Conservation (phyloP, 257 asterid species). For the Nicotiana obtusifolia region DNA sequence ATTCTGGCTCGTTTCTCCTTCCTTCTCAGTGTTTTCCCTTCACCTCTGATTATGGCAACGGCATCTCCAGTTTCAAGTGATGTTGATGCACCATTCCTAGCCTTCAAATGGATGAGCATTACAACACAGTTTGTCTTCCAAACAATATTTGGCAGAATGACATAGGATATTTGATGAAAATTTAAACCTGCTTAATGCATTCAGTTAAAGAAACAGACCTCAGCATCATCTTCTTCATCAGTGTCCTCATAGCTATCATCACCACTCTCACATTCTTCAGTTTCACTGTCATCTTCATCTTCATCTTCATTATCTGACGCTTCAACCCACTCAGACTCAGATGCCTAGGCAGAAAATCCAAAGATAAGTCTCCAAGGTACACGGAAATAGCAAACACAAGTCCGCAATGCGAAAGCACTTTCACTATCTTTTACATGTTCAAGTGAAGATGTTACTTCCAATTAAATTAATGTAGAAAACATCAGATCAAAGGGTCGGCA, state of each 20-base stretch:
- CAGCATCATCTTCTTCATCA: slow-evolving; percentile 53
- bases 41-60: slow-evolving; percentile 84
- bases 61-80: slow-evolving; percentile 73
- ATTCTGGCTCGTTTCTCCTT: slow-evolving; percentile 85
- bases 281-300: slow-evolving; percentile 53
- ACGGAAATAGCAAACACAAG: slow-evolving; percentile 1
- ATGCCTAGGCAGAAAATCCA: slow-evolving; percentile 45
- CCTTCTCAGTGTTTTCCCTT: slow-evolving; percentile 72
- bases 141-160: background rate
- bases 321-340: slow-evolving; percentile 96
- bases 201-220: slow-evolving; percentile 43
- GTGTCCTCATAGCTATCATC: slow-evolving; percentile 51
- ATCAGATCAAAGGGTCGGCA: background rate
- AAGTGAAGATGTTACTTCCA: background rate
- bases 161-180: background rate
- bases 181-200: background rate
- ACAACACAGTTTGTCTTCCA: background rate
- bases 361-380: slow-evolving; percentile 9
- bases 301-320: slow-evolving; percentile 67
- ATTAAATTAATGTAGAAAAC: background rate
- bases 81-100: slow-evolving; percentile 31
- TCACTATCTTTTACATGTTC: background rate
- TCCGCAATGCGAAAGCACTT: background rate
- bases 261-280: slow-evolving; percentile 52
- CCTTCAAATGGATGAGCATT: slow-evolving; percentile 31